These are phyloP conservation scores for Lepidium sativum DNA, from an alignment of 345 rosid species.

Conservation along the genomic window DNA sequence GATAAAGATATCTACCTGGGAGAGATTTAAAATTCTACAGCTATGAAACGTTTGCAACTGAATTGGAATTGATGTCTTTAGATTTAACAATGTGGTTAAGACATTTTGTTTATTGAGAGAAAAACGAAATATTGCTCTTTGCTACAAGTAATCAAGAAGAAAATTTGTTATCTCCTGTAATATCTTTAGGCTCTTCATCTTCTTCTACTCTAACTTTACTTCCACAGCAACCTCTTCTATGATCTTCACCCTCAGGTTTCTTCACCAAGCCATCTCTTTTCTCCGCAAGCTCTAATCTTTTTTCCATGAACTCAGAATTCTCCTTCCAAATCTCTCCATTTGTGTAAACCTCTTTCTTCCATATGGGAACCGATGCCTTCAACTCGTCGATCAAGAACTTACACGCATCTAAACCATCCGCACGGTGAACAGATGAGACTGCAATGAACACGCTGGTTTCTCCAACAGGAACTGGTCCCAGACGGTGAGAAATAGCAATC, in stretches of 20 bases:
- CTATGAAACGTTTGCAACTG: background rate
- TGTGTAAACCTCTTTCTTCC: conserved; percentile 91
- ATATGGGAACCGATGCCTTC: conserved; percentile 82
- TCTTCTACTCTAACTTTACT: conserved; percentile 43
- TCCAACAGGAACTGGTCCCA: conserved; percentile 82
- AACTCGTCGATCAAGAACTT: conserved; percentile 72
- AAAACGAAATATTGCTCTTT: conserved; percentile 1
- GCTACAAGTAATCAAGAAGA: conserved; percentile 14
- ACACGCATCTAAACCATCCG: conserved; percentile 78
- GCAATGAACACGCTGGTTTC: conserved; percentile 81
- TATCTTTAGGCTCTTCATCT: conserved; percentile 7
- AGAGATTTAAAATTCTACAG: conserved; percentile 53
- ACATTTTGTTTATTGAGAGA: conserved; percentile 15
- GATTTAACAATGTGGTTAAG: conserved; percentile 8
- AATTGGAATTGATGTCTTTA: conserved; percentile 6
- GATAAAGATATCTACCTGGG: conserved; percentile 90
- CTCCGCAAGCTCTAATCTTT: conserved; percentile 47
- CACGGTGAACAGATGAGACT: conserved; percentile 76
- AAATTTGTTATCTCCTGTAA: conserved; percentile 9
- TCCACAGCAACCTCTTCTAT: conserved; percentile 47
- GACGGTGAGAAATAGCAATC: conserved; percentile 65
- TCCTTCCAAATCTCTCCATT: conserved; percentile 96
- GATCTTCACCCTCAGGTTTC: conserved; percentile 25
- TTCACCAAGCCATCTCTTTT: conserved; percentile 19
- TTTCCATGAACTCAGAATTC: conserved; percentile 67